A percentile compares a stretch with the other conserved stretches of the same genome.
Conservation (phyloP, 1,284 basidiomycete species). For the Tylopilus orsonianus region DNA sequence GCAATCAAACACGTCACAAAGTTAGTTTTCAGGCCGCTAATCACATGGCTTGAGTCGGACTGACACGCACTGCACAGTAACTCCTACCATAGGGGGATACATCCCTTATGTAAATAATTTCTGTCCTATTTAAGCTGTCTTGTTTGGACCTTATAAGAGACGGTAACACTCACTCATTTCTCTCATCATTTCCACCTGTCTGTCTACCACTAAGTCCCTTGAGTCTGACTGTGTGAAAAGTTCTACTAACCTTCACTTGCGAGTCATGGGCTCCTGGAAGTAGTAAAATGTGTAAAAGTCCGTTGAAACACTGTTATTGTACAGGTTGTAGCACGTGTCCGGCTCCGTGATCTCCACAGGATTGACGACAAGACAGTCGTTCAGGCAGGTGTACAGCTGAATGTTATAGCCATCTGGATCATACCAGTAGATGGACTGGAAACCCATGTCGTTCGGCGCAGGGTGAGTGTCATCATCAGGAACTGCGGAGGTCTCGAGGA, state of each 20-base stretch:
- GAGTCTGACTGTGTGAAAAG: not conserved
- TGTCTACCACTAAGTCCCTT: not conserved
- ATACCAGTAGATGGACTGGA: not conserved
- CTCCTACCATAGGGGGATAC: too few species aligned
- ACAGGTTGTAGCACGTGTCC: slow-evolving; percentile 5
- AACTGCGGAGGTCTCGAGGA: not conserved
- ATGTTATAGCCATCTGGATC: not conserved
- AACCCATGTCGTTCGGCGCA: not conserved
- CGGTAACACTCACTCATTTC: too few species aligned
- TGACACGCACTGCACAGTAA: too few species aligned
- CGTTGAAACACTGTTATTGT: not conserved
- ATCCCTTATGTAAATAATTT: too few species aligned
- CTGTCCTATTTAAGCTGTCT: too few species aligned
- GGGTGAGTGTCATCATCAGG: not conserved
- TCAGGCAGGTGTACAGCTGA: not conserved
- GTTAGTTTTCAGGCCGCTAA: too few species aligned
- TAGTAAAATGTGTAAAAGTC: not conserved
- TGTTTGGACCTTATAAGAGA: too few species aligned
- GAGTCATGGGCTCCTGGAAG: not conserved
- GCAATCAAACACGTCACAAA: too few species aligned
- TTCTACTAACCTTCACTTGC: not conserved
- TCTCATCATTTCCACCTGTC: too few species aligned
- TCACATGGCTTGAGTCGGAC: too few species aligned
- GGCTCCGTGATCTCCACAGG: not conserved
- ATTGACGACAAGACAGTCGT: not conserved